A percentile compares a stretch with the other conserved stretches of the same genome.
phyloP scores from a whole-genome alignment of 495 filamentous ascomycete genomes.

The Paragyromitra xinjiangensis region DNA sequence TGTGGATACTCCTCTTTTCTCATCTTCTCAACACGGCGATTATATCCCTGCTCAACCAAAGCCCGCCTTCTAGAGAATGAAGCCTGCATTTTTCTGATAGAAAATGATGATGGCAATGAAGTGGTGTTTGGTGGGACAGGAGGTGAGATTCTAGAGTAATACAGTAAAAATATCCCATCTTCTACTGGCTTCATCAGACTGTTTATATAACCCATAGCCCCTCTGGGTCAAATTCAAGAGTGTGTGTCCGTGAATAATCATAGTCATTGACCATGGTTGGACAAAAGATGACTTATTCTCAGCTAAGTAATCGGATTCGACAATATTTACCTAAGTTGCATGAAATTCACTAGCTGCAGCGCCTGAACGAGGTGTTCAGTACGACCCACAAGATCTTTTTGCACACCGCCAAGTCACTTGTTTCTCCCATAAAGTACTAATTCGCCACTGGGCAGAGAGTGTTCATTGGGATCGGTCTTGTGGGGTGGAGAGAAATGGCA shows the following conservation, averaged over 20 bases:
- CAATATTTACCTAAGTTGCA: slow-evolving; percentile 24
- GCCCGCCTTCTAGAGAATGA: slow-evolving; percentile 7
- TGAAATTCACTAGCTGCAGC: slow-evolving; percentile 8
- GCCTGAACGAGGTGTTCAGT: slow-evolving; percentile 29
- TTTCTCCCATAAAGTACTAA: slow-evolving; percentile 20
- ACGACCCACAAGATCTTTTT: slow-evolving; percentile 28
- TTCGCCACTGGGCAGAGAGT: not conserved
- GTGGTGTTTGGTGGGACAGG: slow-evolving; percentile 2
- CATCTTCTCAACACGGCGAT: slow-evolving; percentile 43
- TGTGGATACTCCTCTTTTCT: slow-evolving; percentile 50
- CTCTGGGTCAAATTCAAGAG: slow-evolving; percentile 1
- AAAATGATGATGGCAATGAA: not conserved
- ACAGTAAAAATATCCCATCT: not conserved
- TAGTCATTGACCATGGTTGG: slow-evolving; percentile 26
- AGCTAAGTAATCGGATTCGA: slow-evolving; percentile 23
- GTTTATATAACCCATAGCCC: slow-evolving; percentile 30
- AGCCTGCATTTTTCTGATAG: slow-evolving; percentile 20
- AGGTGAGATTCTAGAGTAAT: not conserved
- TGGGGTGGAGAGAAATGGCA: slow-evolving; percentile 13
- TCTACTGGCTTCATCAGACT: slow-evolving; percentile 2
- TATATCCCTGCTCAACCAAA: slow-evolving; percentile 45
- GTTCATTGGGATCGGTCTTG: slow-evolving; percentile 25
- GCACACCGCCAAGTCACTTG: slow-evolving; percentile 5
- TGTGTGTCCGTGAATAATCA: slow-evolving; percentile 3
- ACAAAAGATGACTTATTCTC: slow-evolving; percentile 28